Evolutionary conservation across 2,329 filamentous ascomycete genomes (phyloP).

Genomic region (Cytospora paraplurivora): DNA sequence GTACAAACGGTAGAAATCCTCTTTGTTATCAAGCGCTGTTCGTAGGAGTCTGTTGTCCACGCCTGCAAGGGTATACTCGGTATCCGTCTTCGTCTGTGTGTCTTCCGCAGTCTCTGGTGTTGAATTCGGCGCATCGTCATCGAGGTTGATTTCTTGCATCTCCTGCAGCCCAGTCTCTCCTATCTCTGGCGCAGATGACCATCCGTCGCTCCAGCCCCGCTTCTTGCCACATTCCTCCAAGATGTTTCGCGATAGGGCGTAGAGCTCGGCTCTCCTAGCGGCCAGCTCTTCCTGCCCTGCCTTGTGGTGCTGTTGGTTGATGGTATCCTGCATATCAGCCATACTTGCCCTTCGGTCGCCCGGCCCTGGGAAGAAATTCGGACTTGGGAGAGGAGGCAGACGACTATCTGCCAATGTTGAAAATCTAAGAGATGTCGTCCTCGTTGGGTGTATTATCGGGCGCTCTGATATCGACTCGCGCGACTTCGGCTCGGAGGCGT

Average conservation of each 20-base stretch:
- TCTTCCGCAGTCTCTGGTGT: conserved; percentile 28
- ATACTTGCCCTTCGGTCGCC: conserved; percentile 41
- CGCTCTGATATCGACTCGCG: conserved; percentile 61
- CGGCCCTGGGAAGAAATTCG: conserved; percentile 55
- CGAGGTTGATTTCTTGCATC: conserved; percentile 61
- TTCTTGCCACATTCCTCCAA: conserved; percentile 73
- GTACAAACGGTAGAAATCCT: conserved; percentile 67
- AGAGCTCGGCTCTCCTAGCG: conserved; percentile 79
- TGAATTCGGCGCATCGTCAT: conserved; percentile 44
- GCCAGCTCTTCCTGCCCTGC: conserved; percentile 78
- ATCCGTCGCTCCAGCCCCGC: conserved; percentile 75
- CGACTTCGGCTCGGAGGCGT: conserved; percentile 58
- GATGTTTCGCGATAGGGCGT: conserved; percentile 76
- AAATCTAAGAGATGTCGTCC: conserved; percentile 62
- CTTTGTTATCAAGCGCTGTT: conserved; percentile 61
- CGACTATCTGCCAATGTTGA: conserved; percentile 38
- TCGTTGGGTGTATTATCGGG: conserved; percentile 69
- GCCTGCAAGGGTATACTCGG: conserved; percentile 42
- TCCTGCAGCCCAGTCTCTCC: conserved; percentile 47
- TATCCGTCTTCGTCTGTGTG: conserved; percentile 30
- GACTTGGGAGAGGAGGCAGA: conserved; percentile 46
- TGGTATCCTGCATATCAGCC: conserved; percentile 42
- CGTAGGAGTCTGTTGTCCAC: conserved; percentile 60
- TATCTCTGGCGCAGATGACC: conserved; percentile 61
- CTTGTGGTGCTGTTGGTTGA: conserved; percentile 46